A percentile compares a stretch with the other conserved stretches of the same genome.
Evolutionary conservation across 2,329 filamentous ascomycete genomes (phyloP).

Genomic region (Cercospora brassicicola): DNA sequence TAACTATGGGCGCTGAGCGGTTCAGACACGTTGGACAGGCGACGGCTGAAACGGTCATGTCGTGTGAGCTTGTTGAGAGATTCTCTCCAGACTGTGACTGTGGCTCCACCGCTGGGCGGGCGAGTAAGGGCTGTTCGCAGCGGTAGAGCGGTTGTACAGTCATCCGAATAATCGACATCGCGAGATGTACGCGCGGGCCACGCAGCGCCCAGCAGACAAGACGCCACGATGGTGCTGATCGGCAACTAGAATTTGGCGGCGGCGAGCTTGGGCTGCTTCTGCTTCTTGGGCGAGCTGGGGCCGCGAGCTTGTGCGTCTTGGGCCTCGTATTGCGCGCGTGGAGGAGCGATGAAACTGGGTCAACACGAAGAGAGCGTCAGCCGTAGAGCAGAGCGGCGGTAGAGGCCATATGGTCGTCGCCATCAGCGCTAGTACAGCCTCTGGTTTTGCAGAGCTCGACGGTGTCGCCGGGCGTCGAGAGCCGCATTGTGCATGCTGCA

Average conservation of each 20-base stretch:
- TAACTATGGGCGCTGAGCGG: background rate
- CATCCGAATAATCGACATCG: background rate
- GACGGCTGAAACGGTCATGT: conserved; percentile 1
- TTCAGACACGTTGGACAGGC: background rate
- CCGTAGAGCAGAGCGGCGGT: background rate
- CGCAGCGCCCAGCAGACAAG: background rate
- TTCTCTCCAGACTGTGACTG: background rate
- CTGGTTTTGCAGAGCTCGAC: background rate
- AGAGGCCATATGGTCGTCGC: background rate
- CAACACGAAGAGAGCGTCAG: background rate
- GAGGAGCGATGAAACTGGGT: background rate
- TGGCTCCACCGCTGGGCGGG: background rate
- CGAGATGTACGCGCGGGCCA: background rate
- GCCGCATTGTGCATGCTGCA: conserved; percentile 14
- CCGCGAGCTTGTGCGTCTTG: background rate
- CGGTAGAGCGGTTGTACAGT: background rate
- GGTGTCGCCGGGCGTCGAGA: conserved; percentile 6
- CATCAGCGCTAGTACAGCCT: conserved; percentile 3
- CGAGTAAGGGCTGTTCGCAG: background rate
- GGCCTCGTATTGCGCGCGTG: background rate
- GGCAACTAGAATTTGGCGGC: background rate
- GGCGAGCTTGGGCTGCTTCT: conserved; percentile 1
- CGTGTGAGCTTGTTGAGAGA: background rate
- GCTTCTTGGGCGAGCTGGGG: background rate
- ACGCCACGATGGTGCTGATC: conserved; percentile 1